Base-by-base conservation (phyloP, 2,329 filamentous ascomycete species). In the Curvularia sp. region DNA sequence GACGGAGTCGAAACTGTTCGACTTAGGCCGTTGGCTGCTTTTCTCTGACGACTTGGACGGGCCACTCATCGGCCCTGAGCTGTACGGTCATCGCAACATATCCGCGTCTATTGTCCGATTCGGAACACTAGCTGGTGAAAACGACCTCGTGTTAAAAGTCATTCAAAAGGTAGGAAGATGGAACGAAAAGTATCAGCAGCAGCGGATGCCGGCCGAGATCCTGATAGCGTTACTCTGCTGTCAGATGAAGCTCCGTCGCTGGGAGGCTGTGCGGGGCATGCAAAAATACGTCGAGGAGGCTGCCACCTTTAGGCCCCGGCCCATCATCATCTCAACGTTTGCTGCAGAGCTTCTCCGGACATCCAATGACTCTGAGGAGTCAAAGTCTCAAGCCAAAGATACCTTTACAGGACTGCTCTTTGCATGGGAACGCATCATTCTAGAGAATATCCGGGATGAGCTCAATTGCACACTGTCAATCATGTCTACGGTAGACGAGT, bases 91-190 rank as follows among this genome's bases (percentile, higher is more conserved):
- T 60, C 79, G 79, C 30, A 74, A 75, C 48, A 74, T 88, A 24
- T 79, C 82, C 2, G 81, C 85, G 12, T 80, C 84, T 0, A 74
- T 88, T 28, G 77, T 86, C 33, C 80, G 82, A 18, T 87, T 85
- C 64, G 85, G 84, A 6, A 76, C 80, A 10, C 79, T 81, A 18
- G 81, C 82, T 10, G 74, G 79, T 39, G 81, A 87, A 59, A 71
- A 76, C 15, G 65, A 73, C 1, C 62, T 77, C 7, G 71, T 77
- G 6, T 31, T 77, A 35, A 65, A 74, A 18, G 66, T 76, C 24
- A 64, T 77, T 39, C 67, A 72, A 39, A 60, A 53, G 35, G 60
- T 63, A 8, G 65, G 64, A 4, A 56, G 49, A 7, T 65, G 65
- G 61, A 63, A 65, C 39, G 57, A 55, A 5, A 63, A 64, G 24